These are phyloP conservation scores for Colletotrichum siamense DNA, from an alignment of 2,329 filamentous ascomycete species.

Conservation along the genomic window DNA sequence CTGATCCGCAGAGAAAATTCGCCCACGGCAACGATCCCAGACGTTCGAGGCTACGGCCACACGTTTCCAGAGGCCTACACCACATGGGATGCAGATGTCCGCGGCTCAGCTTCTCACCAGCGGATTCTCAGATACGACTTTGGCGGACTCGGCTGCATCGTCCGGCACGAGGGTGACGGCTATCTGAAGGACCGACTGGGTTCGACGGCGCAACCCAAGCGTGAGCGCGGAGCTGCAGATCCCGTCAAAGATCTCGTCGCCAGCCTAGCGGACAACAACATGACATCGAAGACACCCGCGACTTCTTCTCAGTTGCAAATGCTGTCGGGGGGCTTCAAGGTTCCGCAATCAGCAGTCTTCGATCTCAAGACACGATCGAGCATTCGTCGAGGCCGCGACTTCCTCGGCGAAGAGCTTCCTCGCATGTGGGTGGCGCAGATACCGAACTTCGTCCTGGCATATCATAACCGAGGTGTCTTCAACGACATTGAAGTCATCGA, in stretches of 20 bases:
- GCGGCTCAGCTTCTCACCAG: conserved; percentile 65
- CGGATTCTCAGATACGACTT: conserved; percentile 65
- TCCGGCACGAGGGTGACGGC: conserved; percentile 66
- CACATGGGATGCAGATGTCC: conserved; percentile 61
- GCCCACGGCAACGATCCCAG: conserved; percentile 59
- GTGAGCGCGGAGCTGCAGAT: neutral
- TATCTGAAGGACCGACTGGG: conserved; percentile 36
- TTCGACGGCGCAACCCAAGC: neutral
- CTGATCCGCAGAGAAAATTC: conserved; percentile 67
- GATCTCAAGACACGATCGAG: conserved; percentile 50
- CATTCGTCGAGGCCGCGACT: conserved; percentile 28
- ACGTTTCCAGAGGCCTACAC: conserved; percentile 72
- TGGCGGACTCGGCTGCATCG: conserved; percentile 52
- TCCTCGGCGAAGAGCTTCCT: conserved; percentile 41
- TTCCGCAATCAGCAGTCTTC: conserved; percentile 31
- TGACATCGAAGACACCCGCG: too few species aligned
- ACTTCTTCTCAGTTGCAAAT: too few species aligned
- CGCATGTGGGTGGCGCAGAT: conserved; percentile 47
- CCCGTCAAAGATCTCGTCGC: neutral
- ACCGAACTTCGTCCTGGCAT: conserved; percentile 45
- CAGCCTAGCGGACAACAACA: neutral
- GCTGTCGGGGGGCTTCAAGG: neutral
- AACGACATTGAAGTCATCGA: conserved; percentile 38
- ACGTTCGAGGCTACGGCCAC: conserved; percentile 68
- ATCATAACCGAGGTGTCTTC: conserved; percentile 24